Percentiles rank a stretch among this genome's conserved stretches.
Evolutionary conservation across 73 alveolate genomes (phyloP).

Genomic region (Tetrahymena thermophila): DNA sequence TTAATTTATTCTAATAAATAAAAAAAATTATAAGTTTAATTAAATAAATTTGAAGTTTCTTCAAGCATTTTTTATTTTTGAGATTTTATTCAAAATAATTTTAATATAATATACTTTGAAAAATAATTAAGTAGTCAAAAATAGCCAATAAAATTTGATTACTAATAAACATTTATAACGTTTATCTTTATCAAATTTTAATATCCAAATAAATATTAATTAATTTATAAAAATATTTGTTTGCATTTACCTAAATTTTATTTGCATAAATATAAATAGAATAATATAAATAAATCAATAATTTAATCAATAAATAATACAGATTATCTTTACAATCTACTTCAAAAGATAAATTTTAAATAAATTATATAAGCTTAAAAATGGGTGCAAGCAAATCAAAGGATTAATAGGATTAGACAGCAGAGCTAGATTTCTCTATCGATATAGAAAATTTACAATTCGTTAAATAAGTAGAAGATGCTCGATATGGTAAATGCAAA

Average conservation of each 20-base stretch:
- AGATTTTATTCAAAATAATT: too few relatives aligned
- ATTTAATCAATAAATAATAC: not conserved
- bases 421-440: not conserved
- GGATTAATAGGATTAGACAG: not conserved
- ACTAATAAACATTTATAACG: not conserved
- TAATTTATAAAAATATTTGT: not conserved
- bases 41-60: too few relatives aligned
- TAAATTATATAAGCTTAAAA: too few relatives aligned
- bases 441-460: not conserved
- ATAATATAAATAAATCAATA: too few relatives aligned
- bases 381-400: not conserved
- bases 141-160: not conserved
- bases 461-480: not conserved
- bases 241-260: not conserved
- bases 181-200: not conserved
- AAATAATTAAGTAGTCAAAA: not conserved
- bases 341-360: too few relatives aligned
- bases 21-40: too few relatives aligned
- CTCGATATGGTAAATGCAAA: not conserved
- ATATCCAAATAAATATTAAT: not conserved
- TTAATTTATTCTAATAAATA: too few relatives aligned
- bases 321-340: not conserved
- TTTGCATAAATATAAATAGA: not conserved
- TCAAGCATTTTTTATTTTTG: not conserved
- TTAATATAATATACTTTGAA: too few relatives aligned